A percentile compares a stretch with the other conserved stretches of the same genome.
phyloP scores from a whole-genome alignment of 2,329 filamentous ascomycete species.

The Monosporascus sp. region DNA sequence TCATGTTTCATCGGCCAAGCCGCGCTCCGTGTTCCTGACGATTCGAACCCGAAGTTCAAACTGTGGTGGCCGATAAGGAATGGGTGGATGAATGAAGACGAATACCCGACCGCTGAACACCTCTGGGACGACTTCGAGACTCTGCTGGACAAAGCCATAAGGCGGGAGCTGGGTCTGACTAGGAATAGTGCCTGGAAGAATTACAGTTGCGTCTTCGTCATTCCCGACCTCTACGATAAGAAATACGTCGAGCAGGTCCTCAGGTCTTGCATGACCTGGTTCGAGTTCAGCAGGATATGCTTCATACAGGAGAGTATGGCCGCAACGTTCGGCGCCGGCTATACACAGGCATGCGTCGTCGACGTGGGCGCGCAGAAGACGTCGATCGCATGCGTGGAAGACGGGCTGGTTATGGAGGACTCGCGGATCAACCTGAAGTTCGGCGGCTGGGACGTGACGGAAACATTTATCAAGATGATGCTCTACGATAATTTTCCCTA shows the following conservation, averaged over 20 bases:
- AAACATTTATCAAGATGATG: constrained; percentile 97
- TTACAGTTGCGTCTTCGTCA: constrained; percentile 95
- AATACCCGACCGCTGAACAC: constrained; percentile 74
- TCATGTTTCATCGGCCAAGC: constrained; percentile 74
- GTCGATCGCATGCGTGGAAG: constrained; percentile 92
- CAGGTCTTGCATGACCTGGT: constrained; percentile 80
- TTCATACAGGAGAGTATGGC: constrained; percentile 96
- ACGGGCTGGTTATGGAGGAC: constrained; percentile 90
- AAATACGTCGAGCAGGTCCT: constrained; percentile 80
- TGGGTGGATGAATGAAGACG: constrained; percentile 85
- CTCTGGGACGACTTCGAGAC: constrained; percentile 83
- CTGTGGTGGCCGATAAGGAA: constrained; percentile 86
- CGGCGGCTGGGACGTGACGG: constrained; percentile 87
- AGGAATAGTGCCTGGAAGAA: constrained; percentile 77
- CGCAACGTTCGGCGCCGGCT: constrained; percentile 90
- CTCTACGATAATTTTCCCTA: constrained; percentile 95
- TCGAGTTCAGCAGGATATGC: constrained; percentile 82
- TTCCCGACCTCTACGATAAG: constrained; percentile 95
- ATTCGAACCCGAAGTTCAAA: constrained; percentile 83
- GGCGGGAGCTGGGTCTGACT: constrained; percentile 73
- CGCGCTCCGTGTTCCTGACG: constrained; percentile 81
- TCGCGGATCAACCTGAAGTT: constrained; percentile 94
- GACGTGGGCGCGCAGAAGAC: constrained; percentile 98
- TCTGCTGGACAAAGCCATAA: constrained; percentile 80
- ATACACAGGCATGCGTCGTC: constrained; percentile 89